These are phyloP conservation scores for Neurospora sp. DNA, from an alignment of 2,329 filamentous ascomycete genomes.

Conservation along the genomic window DNA sequence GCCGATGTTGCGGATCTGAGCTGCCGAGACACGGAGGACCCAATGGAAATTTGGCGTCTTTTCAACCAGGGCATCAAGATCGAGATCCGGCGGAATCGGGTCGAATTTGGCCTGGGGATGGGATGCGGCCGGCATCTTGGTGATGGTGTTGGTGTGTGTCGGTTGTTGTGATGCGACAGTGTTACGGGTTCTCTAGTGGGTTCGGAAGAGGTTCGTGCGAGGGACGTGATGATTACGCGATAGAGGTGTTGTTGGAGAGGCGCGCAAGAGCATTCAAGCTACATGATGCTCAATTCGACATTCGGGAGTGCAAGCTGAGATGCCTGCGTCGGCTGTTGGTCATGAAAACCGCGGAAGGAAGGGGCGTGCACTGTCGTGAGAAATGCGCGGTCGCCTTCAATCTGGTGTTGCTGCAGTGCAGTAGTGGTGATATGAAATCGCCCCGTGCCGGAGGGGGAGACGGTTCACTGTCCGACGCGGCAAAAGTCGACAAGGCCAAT, in stretches of 20 bases:
- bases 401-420: neutral
- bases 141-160: neutral
- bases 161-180: neutral
- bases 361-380: neutral
- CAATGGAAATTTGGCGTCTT: constrained; percentile 77
- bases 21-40: constrained; percentile 68
- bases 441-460: neutral
- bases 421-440: neutral
- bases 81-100: constrained; percentile 77
- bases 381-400: neutral
- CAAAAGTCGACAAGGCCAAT: neutral
- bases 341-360: neutral
- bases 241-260: neutral
- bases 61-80: constrained; percentile 67
- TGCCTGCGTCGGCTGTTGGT: neutral
- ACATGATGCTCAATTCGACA: neutral
- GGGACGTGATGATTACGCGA: neutral
- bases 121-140: constrained; percentile 60
- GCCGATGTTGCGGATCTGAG: constrained; percentile 69
- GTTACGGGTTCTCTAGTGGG: neutral
- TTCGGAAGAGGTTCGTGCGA: neutral
- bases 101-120: constrained; percentile 85
- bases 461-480: neutral
- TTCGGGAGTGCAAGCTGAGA: neutral
- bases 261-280: neutral